phyloP scores from a whole-genome alignment of 257 asterid species.

The Mentha longifolia region DNA sequence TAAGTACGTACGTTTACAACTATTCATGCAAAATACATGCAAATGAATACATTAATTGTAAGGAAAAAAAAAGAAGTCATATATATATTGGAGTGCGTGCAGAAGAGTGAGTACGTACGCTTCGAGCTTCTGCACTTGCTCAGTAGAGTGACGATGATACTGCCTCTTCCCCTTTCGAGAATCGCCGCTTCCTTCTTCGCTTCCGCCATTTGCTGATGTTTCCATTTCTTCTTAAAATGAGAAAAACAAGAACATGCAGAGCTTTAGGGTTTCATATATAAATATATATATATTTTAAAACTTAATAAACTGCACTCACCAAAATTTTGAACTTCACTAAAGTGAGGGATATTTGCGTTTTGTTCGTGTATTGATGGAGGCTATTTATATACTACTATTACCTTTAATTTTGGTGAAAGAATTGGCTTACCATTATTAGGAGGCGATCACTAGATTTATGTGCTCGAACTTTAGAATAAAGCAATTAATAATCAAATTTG shows the following conservation, averaged over 20 bases:
- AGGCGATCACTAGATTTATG: slow-evolving; percentile 25
- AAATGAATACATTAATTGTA: not conserved
- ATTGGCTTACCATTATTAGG: not conserved
- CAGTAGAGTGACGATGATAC: slow-evolving; percentile 44
- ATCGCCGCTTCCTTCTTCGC: slow-evolving; percentile 38
- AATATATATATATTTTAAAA: not conserved
- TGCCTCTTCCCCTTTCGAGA: slow-evolving; percentile 33
- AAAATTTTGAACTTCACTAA: not conserved
- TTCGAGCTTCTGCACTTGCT: slow-evolving; percentile 54
- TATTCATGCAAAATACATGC: not conserved
- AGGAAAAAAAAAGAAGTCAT: too few relatives aligned
- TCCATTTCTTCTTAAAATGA: slow-evolving; percentile 26
- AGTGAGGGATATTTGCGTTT: not conserved
- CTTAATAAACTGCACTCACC: not conserved
- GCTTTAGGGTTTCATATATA: not conserved
- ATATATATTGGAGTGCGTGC: too few relatives aligned
- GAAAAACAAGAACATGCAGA: not conserved
- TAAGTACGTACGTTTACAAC: too few relatives aligned
- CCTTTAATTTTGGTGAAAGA: not conserved
- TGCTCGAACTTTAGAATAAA: slow-evolving; percentile 28
- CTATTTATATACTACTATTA: not conserved
- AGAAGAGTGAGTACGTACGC: slow-evolving; percentile 15
- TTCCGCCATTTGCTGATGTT: slow-evolving; percentile 2
- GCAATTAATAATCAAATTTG: slow-evolving; percentile 23
- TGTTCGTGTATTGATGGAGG: not conserved